Base-by-base conservation (phyloP, 257 asterid genomes). In the Solanum etuberosum region DNA sequence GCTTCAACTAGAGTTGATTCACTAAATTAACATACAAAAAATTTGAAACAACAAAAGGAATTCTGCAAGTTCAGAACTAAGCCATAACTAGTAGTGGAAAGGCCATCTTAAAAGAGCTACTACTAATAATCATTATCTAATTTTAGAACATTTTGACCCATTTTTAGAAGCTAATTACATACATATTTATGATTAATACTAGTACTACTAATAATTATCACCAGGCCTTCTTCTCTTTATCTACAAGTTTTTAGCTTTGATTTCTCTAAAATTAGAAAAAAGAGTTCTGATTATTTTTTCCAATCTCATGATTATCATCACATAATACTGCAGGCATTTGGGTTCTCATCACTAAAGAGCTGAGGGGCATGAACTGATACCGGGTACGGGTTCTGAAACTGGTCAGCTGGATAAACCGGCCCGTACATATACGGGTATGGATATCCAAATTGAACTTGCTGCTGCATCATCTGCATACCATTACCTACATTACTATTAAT, bases 341-440 rank as follows among this genome's bases (percentile, higher is more conserved):
- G 94, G 32, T 92, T 92, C 85, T 92, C 94, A 83, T 92, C 93
- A 76, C 93, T 91, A 21, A 91, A 91, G 67, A 91, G 86, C 72
- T 91, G 91, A 48, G 93, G 92, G 9, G 92, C 92, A 86, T 90
- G 89, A n/a, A 84, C 89, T 27, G 86, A 15, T 21, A 76, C 72
- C 5, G 73, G 86, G 88, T 91, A 91, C 65, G 88, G 87, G 57
- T 89, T 90, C 6, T 90, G 90, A 31, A 84, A 57, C 88, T 86
- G 95, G 0, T 90, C 93, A 14, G 84, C 92, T 5, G n/a, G 88
- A 18, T 31, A 71, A 80, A 92, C 92, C 88, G 92, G 21, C 42
- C 89, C 95, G 83, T 90, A 86, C 78, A 88, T 71, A 59, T 37
- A 7, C 86, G 93, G 94, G 65, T 88, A 88, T 38, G 91, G 90